phyloP scores from a whole-genome alignment of 179 eudicot species.

The Beta lomatogona region DNA sequence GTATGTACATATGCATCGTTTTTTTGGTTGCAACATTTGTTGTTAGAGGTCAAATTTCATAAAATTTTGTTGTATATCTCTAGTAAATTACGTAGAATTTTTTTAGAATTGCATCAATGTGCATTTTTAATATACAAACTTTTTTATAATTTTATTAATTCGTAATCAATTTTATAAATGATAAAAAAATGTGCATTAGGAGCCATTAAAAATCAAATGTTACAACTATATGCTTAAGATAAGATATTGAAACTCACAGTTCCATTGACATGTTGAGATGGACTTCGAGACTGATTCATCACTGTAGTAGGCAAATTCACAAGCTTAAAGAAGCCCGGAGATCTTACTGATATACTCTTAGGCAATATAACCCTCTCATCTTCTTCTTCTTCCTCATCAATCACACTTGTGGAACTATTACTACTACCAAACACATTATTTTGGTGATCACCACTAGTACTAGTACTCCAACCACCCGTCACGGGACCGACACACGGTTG shows the following conservation, averaged over 20 bases:
- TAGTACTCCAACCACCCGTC: constrained; percentile 1
- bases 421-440: constrained; percentile 1
- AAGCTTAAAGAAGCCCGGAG: constrained; percentile 61
- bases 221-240: not conserved
- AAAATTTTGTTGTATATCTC: no score
- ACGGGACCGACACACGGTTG: not conserved
- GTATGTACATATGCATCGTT: no score
- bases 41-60: no score
- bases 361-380: constrained; percentile 47
- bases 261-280: constrained; percentile 18
- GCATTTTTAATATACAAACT: no score
- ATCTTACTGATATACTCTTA: constrained; percentile 73
- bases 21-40: no score
- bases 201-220: no score
- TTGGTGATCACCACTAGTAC: not conserved
- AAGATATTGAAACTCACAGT: constrained; percentile 21
- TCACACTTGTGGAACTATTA: constrained; percentile 47
- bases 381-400: constrained; percentile 17
- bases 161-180: no score
- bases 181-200: no score
- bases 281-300: not conserved
- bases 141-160: no score
- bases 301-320: not conserved
- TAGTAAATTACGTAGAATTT: no score
- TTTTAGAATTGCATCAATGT: no score